Conservation (phyloP, 805 yeast species). For the Lipomyces lipofer region DNA sequence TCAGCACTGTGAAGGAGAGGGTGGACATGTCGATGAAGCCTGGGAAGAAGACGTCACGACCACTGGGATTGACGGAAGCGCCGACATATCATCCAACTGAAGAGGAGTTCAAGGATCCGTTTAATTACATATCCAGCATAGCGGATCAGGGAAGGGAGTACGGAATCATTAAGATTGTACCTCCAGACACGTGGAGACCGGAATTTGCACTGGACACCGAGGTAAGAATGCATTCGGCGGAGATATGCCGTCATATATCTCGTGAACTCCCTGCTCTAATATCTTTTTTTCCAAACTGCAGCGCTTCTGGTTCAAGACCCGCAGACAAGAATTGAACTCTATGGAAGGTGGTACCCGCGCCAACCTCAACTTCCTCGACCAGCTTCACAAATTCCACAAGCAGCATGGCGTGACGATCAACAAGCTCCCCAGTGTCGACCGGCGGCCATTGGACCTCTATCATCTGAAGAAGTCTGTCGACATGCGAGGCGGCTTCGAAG, state of each 20-base stretch:
- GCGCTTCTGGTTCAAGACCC: slow-evolving; percentile 38
- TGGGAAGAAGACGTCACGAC: slow-evolving; percentile 17
- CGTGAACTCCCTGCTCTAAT: not conserved
- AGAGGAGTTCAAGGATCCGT: slow-evolving; percentile 63
- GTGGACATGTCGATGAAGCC: slow-evolving; percentile 9
- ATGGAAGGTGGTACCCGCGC: slow-evolving; percentile 42
- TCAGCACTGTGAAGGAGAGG: slow-evolving; percentile 15
- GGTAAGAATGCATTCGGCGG: slow-evolving; percentile 4
- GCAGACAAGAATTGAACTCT: slow-evolving; percentile 40
- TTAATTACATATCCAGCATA: slow-evolving; percentile 59
- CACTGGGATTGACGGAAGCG: slow-evolving; percentile 43
- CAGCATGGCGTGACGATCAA: slow-evolving; percentile 32
- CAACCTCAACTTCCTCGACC: slow-evolving; percentile 39
- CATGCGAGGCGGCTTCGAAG: slow-evolving; percentile 35
- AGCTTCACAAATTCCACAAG: slow-evolving; percentile 39
- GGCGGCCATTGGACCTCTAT: slow-evolving; percentile 37
- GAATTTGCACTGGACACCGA: slow-evolving; percentile 39
- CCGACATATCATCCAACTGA: slow-evolving; percentile 61
- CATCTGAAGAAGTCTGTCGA: slow-evolving; percentile 37
- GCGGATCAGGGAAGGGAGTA: slow-evolving; percentile 53
- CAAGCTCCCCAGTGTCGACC: slow-evolving; percentile 35
- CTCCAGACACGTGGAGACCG: slow-evolving; percentile 56
- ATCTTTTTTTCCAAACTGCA: slow-evolving; percentile 1
- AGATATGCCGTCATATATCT: not conserved
- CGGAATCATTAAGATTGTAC: slow-evolving; percentile 76